Percentiles rank a stretch among this genome's conserved stretches.
Conservation (phyloP, 495 filamentous ascomycete genomes). For the Penicillium egyptiacum region DNA sequence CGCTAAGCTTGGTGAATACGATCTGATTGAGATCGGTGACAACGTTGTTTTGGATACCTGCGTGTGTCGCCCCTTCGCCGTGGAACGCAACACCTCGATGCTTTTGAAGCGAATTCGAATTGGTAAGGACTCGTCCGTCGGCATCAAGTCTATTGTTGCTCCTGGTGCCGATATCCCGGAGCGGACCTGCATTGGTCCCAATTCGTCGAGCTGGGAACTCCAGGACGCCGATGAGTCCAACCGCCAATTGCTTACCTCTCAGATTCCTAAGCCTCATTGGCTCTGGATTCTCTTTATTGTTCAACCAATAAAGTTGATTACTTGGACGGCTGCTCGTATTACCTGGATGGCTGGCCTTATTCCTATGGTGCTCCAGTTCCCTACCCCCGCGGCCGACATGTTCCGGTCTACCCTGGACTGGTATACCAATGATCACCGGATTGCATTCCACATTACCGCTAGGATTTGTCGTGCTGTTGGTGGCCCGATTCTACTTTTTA, state of each 20-base stretch:
- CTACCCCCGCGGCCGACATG: slow-evolving; percentile 18
- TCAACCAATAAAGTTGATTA: slow-evolving; percentile 30
- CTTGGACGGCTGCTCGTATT: slow-evolving; percentile 28
- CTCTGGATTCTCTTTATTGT: slow-evolving; percentile 28
- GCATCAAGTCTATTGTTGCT: slow-evolving; percentile 40
- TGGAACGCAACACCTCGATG: slow-evolving; percentile 49
- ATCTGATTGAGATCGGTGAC: slow-evolving; percentile 46
- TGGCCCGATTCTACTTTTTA: slow-evolving; percentile 38
- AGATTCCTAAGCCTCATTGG: slow-evolving; percentile 37
- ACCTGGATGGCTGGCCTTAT: slow-evolving; percentile 44
- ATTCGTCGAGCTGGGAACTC: slow-evolving; percentile 48
- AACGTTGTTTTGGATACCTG: slow-evolving; percentile 37
- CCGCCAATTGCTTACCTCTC: slow-evolving; percentile 31
- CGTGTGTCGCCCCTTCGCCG: slow-evolving; percentile 43
- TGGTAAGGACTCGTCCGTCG: slow-evolving; percentile 36
- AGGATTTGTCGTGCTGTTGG: slow-evolving; percentile 30
- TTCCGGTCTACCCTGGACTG: slow-evolving; percentile 35
- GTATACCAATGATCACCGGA: slow-evolving; percentile 38
- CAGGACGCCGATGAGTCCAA: slow-evolving; percentile 40
- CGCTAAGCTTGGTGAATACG: slow-evolving; percentile 43
- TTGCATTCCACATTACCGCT: slow-evolving; percentile 43
- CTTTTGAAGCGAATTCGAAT: slow-evolving; percentile 44
- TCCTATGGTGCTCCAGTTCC: slow-evolving; percentile 32
- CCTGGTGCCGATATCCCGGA: slow-evolving; percentile 41
- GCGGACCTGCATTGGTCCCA: slow-evolving; percentile 45